Evolutionary conservation across 768 basidiomycete genomes (phyloP).

Genomic region (Lepiota venenata): DNA sequence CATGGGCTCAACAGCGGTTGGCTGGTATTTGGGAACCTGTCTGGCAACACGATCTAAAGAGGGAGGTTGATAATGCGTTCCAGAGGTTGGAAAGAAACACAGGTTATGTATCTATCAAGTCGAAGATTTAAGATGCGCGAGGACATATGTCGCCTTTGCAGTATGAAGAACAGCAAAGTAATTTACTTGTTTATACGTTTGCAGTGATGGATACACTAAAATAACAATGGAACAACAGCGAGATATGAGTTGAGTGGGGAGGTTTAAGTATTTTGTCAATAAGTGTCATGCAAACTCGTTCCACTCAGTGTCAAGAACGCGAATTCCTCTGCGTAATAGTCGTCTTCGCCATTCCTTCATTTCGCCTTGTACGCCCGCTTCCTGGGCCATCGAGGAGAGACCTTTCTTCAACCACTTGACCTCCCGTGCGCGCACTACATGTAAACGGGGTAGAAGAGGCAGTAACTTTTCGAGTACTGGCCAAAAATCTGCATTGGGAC

Average conservation of each 20-base stretch:
- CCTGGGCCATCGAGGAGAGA: constrained; percentile 59
- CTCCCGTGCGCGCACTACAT: constrained; percentile 59
- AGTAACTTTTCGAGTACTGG: constrained; percentile 50
- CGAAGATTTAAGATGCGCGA: too few species aligned
- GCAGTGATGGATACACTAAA: background rate
- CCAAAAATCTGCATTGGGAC: constrained; percentile 64
- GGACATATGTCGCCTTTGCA: too few species aligned
- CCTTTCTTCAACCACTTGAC: constrained; percentile 72
- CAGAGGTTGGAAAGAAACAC: constrained; percentile 11
- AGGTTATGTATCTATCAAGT: background rate
- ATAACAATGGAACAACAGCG: background rate
- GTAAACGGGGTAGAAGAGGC: constrained; percentile 52
- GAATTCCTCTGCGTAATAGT: constrained; percentile 53
- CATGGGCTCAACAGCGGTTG: constrained; percentile 31
- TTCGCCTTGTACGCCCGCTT: constrained; percentile 78
- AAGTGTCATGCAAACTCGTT: constrained; percentile 29
- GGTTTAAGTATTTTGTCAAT: background rate
- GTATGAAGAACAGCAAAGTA: too few species aligned
- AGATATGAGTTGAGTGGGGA: background rate
- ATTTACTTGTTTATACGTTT: too few species aligned
- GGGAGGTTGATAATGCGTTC: constrained; percentile 34
- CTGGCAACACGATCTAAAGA: constrained; percentile 44
- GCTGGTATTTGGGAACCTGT: constrained; percentile 42
- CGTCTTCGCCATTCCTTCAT: constrained; percentile 72
- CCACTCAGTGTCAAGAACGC: constrained; percentile 74